These are phyloP conservation scores for Chlorella sp. DNA, from an alignment of 139 green algal species.

Conservation along the genomic window DNA sequence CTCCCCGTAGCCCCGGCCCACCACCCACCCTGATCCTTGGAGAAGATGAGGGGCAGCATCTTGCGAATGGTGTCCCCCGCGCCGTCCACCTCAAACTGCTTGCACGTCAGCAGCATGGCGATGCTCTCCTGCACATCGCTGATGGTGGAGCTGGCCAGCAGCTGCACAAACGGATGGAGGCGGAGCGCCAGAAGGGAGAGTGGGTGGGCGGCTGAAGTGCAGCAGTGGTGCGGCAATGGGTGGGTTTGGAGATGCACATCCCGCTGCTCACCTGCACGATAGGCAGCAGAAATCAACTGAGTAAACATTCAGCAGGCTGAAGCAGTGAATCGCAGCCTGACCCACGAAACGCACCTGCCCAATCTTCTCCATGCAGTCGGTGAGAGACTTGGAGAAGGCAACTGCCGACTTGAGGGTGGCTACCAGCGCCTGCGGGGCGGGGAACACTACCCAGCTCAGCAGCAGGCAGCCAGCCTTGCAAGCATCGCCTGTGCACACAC, in stretches of 20 bases:
- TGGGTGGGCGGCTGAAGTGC: too few relatives aligned
- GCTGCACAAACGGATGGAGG: conserved; percentile 29
- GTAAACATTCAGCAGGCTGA: too few relatives aligned
- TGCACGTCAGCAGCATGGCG: conserved; percentile 71
- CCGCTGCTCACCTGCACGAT: too few relatives aligned
- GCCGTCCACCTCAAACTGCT: conserved; percentile 70
- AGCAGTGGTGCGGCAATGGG: too few relatives aligned
- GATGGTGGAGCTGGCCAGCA: conserved; percentile 69
- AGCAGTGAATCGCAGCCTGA: too few relatives aligned
- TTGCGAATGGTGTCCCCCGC: conserved; percentile 54
- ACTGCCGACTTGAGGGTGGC: conserved; percentile 75
- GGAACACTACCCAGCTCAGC: too few relatives aligned
- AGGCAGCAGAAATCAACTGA: too few relatives aligned
- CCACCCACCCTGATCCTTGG: conserved; percentile 61
- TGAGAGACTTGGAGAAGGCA: conserved; percentile 60
- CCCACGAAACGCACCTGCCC: conserved; percentile 79
- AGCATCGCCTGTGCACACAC: too few relatives aligned
- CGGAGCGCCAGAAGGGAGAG: too few relatives aligned
- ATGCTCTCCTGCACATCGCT: conserved; percentile 81
- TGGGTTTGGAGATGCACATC: too few relatives aligned
- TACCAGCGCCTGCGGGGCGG: conserved; percentile 52
- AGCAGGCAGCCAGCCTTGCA: too few relatives aligned
- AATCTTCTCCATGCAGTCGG: conserved; percentile 53
- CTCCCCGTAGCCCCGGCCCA: too few relatives aligned
- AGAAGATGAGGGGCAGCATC: conserved; percentile 91